phyloP scores from a whole-genome alignment of 345 rosid species.

The Xanthoceras sorbifolium region DNA sequence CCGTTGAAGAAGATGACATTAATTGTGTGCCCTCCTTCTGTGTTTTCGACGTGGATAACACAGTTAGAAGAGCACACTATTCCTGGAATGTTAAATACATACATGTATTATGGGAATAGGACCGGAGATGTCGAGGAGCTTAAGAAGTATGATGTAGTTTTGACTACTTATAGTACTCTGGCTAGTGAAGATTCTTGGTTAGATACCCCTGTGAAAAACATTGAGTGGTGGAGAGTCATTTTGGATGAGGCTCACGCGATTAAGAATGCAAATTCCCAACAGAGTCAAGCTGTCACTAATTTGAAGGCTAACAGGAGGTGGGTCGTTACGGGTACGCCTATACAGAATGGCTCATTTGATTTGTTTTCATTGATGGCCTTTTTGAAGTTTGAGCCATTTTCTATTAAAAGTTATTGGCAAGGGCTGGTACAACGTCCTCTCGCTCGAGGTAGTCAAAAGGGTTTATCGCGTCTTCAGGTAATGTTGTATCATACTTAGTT shows the following conservation, averaged over 20 bases:
- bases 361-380: conserved; percentile 84
- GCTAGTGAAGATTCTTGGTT: conserved; percentile 56
- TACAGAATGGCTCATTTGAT: conserved; percentile 81
- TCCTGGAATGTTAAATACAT: conserved; percentile 63
- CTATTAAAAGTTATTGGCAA: conserved; percentile 78
- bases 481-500: background rate
- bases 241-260: conserved; percentile 92
- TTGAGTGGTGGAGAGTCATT: conserved; percentile 85
- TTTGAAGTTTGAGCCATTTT: conserved; percentile 80
- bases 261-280: conserved; percentile 79
- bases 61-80: conserved; percentile 76
- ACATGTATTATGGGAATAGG: conserved; percentile 76
- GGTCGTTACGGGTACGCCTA: conserved; percentile 94
- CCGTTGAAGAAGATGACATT: conserved; percentile 48
- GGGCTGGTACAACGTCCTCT: conserved; percentile 80
- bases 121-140: conserved; percentile 62
- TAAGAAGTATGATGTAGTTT: conserved; percentile 63
- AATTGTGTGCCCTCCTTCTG: conserved; percentile 84
- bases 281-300: conserved; percentile 62
- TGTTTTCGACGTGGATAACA: conserved; percentile 78
- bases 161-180: conserved; percentile 75
- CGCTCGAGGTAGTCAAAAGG: conserved; percentile 50
- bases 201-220: conserved; percentile 64
- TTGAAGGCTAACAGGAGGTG: conserved; percentile 71
- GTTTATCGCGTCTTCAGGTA: conserved; percentile 81